Evolutionary conservation across 176 grass and related monocot genomes (phyloP).

Genomic region (maize (Zea mays)): Zm-B73-REFERENCE-NAM-5.0 NC_050104.1:151550001-151550500

Average conservation of each 20-base stretch:
- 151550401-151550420: conserved; percentile 54
- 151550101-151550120: neutral
- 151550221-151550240: neutral
- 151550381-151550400: neutral
- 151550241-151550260: neutral
- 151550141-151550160: neutral
- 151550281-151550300: neutral
- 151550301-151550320: neutral
- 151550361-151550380: conserved; percentile 7
- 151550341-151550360: neutral
- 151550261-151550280: neutral
- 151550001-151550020: conserved; percentile 1
- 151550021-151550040: neutral
- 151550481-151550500: conserved; percentile 55
- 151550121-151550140: neutral
- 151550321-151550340: neutral
- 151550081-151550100: conserved; percentile 1
- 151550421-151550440: conserved; percentile 72
- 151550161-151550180: neutral
- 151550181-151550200: neutral
- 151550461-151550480: conserved; percentile 73
- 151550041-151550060: neutral
- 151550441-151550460: conserved; percentile 75
- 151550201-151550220: neutral
- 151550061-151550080: neutral